Percentiles rank a stretch among this genome's conserved stretches.
Conservation (phyloP, 176 grass and related monocot species). For the Pontederia paniculata region DNA sequence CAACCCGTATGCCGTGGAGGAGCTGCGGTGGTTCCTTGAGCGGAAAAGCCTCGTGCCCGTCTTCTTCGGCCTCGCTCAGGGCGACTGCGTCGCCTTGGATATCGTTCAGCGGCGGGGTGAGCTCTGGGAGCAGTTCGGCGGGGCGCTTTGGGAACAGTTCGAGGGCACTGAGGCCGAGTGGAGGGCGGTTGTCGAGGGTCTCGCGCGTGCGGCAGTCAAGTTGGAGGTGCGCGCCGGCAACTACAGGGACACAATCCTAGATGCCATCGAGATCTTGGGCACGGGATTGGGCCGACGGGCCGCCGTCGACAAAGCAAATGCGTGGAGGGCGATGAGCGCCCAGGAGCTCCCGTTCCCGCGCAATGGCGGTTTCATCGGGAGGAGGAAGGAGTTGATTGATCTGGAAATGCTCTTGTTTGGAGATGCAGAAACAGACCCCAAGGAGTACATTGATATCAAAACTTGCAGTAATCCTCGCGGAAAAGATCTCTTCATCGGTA, state of each 20-base stretch:
- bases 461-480: neutral
- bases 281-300: slow-evolving; percentile 23
- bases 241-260: slow-evolving; percentile 25
- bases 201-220: slow-evolving; percentile 12
- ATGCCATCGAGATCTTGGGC: slow-evolving; percentile 27
- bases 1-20: slow-evolving; percentile 36
- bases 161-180: slow-evolving; percentile 30
- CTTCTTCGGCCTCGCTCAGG: slow-evolving; percentile 26
- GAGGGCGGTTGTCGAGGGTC: slow-evolving; percentile 21
- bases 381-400: slow-evolving; percentile 32
- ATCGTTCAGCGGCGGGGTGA: slow-evolving; percentile 27
- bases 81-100: slow-evolving; percentile 21
- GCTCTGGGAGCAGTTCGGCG: slow-evolving; percentile 33
- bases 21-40: slow-evolving; percentile 28
- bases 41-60: slow-evolving; percentile 31
- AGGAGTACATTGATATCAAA: slow-evolving; percentile 1
- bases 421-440: neutral
- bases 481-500: neutral
- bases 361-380: slow-evolving; percentile 35
- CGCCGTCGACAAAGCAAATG: slow-evolving; percentile 16
- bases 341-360: slow-evolving; percentile 34
- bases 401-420: slow-evolving; percentile 30
- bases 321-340: slow-evolving; percentile 19
- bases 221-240: slow-evolving; percentile 21
- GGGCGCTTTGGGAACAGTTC: slow-evolving; percentile 28